Percentiles rank a stretch among this genome's conserved stretches.
Conservation (phyloP, 371 early-diverging fungal species). For the Coemansia sp. region DNA sequence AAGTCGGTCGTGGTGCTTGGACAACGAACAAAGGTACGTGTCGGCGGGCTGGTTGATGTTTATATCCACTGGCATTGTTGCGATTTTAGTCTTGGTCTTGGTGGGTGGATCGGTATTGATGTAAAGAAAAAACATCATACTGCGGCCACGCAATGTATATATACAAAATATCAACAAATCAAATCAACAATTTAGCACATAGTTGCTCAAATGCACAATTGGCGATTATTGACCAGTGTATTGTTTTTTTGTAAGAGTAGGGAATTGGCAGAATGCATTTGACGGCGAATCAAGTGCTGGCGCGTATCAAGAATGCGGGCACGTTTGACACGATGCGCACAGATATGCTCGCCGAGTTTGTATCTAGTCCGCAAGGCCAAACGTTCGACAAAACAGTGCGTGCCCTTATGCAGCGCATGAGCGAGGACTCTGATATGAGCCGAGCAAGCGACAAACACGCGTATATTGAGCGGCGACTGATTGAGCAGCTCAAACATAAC, state of each 20-base stretch:
- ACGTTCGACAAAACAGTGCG: conserved; percentile 15
- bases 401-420: conserved; percentile 9
- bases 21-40: conserved; percentile 2
- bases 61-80: not conserved
- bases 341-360: conserved; percentile 24
- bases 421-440: conserved; percentile 4
- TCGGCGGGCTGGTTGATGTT: conserved; percentile 16
- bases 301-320: conserved; percentile 22
- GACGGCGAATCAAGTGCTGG: conserved; percentile 33
- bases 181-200: not conserved
- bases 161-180: not conserved
- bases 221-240: not conserved
- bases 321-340: conserved; percentile 29
- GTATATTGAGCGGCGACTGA: conserved; percentile 16
- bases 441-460: conserved; percentile 11
- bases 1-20: conserved; percentile 28
- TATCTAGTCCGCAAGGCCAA: conserved; percentile 16
- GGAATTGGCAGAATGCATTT: conserved; percentile 3
- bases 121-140: not conserved
- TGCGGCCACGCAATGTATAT: not conserved
- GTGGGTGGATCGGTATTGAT: not conserved
- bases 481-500: conserved; percentile 13
- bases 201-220: not conserved
- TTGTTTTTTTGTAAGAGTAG: conserved; percentile 3
- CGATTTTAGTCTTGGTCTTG: not conserved